phyloP scores from a whole-genome alignment of 495 filamentous ascomycete species.

The Aspergillus sparsus region DNA sequence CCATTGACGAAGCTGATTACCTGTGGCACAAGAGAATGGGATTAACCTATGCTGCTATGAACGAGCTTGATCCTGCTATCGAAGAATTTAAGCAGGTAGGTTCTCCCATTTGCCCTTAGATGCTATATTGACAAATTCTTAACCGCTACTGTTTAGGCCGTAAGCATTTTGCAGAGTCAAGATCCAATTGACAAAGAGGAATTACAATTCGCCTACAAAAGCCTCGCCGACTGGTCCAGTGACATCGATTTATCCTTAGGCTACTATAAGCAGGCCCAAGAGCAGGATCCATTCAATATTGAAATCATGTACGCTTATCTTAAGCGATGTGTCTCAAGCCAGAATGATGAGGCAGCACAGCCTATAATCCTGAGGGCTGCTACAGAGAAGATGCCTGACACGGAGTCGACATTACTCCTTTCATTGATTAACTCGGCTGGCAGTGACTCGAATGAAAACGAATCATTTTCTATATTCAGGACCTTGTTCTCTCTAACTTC shows the following conservation, averaged over 20 bases:
- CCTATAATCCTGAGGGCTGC: slow-evolving; percentile 11
- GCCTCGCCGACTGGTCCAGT: slow-evolving; percentile 3
- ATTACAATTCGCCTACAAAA: slow-evolving; percentile 6
- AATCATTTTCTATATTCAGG: slow-evolving; percentile 3
- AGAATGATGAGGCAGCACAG: slow-evolving; percentile 5
- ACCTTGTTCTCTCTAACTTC: slow-evolving; percentile 2
- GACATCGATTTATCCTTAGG: background rate
- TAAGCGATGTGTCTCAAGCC: slow-evolving; percentile 1
- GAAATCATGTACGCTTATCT: slow-evolving; percentile 7
- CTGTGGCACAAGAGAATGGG: slow-evolving; percentile 15
- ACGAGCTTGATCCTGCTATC: slow-evolving; percentile 2
- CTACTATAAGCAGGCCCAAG: slow-evolving; percentile 10
- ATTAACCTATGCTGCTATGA: background rate
- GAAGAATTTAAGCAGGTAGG: slow-evolving; percentile 20
- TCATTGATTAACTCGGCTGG: slow-evolving; percentile 1
- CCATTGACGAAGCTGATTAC: slow-evolving; percentile 9
- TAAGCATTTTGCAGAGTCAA: slow-evolving; percentile 10
- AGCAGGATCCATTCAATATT: slow-evolving; percentile 1
- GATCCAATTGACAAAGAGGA: slow-evolving; percentile 17
- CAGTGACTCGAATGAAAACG: background rate
- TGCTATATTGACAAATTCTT: background rate
- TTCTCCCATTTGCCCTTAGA: background rate
- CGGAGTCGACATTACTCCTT: background rate
- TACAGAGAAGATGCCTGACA: slow-evolving; percentile 8
- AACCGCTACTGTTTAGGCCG: slow-evolving; percentile 7